Evolutionary conservation across 192 early-diverging fungal genomes (phyloP).

Genomic region (Linnemannia hyalina): DNA sequence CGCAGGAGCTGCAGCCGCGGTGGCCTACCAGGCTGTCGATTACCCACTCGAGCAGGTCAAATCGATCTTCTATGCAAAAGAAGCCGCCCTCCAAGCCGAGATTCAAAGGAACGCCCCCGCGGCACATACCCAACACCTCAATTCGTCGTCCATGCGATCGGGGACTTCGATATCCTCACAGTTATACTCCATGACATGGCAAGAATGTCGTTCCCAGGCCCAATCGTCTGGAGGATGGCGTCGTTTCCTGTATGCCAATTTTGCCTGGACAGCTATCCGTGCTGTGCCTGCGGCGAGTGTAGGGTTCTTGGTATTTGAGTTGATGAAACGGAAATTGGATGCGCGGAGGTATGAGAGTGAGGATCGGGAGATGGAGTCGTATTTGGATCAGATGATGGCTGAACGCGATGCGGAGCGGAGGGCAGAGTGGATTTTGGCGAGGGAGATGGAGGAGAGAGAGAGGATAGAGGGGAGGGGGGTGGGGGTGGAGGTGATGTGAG

Average conservation of each 20-base stretch:
- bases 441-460: not conserved
- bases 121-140: conserved; percentile 53
- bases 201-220: conserved; percentile 65
- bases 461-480: not conserved
- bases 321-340: conserved; percentile 70
- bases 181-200: conserved; percentile 65
- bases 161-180: conserved; percentile 36
- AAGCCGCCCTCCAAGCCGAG: conserved; percentile 66
- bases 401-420: conserved; percentile 38
- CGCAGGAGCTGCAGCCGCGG: conserved; percentile 70
- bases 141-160: conserved; percentile 52
- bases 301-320: conserved; percentile 74
- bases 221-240: conserved; percentile 55
- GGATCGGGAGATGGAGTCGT: conserved; percentile 49
- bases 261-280: conserved; percentile 62
- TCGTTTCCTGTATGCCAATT: conserved; percentile 65
- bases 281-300: conserved; percentile 71
- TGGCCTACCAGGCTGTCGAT: conserved; percentile 81
- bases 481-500: not conserved
- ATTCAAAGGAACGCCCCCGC: conserved; percentile 16
- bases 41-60: conserved; percentile 79
- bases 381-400: conserved; percentile 45
- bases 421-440: not conserved
- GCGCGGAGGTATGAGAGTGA: conserved; percentile 52
- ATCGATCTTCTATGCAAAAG: conserved; percentile 74